Evolutionary conservation across 169 alveolate genomes (phyloP).

Genomic region (Cryptosporidium bovis): DNA sequence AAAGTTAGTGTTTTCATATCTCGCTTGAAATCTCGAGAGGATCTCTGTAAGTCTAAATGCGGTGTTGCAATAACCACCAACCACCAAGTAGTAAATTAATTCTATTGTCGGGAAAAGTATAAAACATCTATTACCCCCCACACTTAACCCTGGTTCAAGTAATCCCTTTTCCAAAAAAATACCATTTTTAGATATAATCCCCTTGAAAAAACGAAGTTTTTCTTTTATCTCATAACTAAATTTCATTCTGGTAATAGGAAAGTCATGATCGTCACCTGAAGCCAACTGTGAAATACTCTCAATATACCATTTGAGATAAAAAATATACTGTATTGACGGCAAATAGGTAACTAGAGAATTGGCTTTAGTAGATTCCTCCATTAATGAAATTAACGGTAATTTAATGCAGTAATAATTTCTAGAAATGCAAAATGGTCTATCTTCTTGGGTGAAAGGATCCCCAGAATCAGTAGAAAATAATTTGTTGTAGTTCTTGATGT

Average conservation of each 20-base stretch:
- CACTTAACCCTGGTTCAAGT: not conserved
- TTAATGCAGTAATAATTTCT: slow-evolving; percentile 10
- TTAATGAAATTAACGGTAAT: not conserved
- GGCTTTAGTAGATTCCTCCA: not conserved
- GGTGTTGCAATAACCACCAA: slow-evolving; percentile 40
- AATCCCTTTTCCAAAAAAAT: not conserved
- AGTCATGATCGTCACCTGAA: not conserved
- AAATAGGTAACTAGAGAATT: slow-evolving; percentile 26
- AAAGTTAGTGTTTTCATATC: not conserved
- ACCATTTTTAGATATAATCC: not conserved
- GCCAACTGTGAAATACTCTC: slow-evolving; percentile 14
- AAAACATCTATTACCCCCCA: not conserved
- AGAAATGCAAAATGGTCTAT: slow-evolving; percentile 25
- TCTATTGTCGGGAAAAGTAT: not conserved
- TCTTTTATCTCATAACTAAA: not conserved
- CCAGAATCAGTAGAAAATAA: not conserved
- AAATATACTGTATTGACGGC: slow-evolving; percentile 45
- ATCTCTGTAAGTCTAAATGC: slow-evolving; percentile 31
- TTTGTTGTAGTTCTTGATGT: not conserved
- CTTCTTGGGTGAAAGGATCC: not conserved
- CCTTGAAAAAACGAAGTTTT: not conserved
- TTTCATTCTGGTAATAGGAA: not conserved
- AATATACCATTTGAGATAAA: slow-evolving; percentile 43
- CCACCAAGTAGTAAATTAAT: slow-evolving; percentile 1
- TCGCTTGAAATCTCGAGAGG: not conserved